Percentiles rank a stretch among this genome's conserved stretches.
phyloP scores from a whole-genome alignment of 305 asterid genomes.

The Solanum hybrid region DNA sequence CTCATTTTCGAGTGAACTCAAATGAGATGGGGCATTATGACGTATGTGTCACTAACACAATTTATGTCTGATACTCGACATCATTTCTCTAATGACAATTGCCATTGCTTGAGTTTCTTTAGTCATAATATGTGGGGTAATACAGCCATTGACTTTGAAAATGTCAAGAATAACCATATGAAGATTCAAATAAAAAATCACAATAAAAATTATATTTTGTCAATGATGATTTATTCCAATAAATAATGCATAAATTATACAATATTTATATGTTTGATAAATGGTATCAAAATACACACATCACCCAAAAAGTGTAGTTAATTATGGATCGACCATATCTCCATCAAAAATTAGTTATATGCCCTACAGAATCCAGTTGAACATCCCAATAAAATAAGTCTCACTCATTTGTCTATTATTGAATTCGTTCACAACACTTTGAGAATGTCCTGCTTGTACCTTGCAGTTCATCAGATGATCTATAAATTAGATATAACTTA shows the following conservation, averaged over 20 bases:
- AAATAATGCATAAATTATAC: not conserved
- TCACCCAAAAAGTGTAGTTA: not conserved
- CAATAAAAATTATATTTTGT: not conserved
- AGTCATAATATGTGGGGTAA: not conserved
- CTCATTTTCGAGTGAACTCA: not conserved
- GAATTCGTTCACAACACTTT: not conserved
- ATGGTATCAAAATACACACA: not conserved
- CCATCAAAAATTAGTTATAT: not conserved
- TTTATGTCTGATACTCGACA: not conserved
- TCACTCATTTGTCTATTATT: not conserved
- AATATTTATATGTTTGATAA: not conserved
- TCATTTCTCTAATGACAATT: not conserved
- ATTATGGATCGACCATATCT: not conserved
- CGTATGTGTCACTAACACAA: slow-evolving; percentile 5
- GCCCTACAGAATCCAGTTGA: no score
- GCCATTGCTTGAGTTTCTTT: slow-evolving; percentile 6
- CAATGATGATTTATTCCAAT: not conserved
- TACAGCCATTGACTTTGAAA: not conserved
- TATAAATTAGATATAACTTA: not conserved
- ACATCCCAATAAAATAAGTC: not conserved
- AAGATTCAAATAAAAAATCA: not conserved
- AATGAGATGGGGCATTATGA: not conserved
- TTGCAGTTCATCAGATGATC: not conserved
- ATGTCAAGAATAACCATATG: not conserved
- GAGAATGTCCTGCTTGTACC: not conserved